Conservation (phyloP, 305 asterid genomes). For the Solanum chacoense region DNA sequence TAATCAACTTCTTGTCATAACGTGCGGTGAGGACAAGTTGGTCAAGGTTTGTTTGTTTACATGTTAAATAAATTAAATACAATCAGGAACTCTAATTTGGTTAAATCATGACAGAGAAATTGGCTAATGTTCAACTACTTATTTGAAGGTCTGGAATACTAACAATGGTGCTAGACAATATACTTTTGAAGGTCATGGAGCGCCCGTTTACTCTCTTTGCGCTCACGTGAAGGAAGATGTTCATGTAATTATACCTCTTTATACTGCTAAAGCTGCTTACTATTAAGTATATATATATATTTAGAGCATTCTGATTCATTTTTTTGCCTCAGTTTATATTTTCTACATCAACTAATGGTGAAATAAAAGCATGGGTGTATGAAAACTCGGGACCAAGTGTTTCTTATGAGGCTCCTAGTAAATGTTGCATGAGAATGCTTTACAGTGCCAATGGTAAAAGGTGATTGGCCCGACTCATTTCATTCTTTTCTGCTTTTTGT, state of each 20-base stretch:
- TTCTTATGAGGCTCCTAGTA: conserved; percentile 37
- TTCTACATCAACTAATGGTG: conserved; percentile 53
- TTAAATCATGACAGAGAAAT: not conserved
- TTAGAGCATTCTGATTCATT: not conserved
- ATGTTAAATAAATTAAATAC: not conserved
- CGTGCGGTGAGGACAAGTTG: conserved; percentile 66
- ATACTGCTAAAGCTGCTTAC: not conserved
- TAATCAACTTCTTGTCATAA: conserved; percentile 29
- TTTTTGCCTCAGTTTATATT: conserved; percentile 31
- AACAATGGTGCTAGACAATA: conserved; percentile 37
- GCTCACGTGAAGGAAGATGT: conserved; percentile 31
- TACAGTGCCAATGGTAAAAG: conserved; percentile 46
- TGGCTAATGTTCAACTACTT: conserved; percentile 7
- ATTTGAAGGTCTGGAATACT: conserved; percentile 47
- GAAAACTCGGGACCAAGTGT: conserved; percentile 32
- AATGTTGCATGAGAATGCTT: conserved; percentile 45
- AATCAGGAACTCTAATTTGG: not conserved
- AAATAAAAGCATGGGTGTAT: conserved; percentile 60
- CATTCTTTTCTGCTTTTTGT: not conserved
- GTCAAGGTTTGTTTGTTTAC: conserved; percentile 39
- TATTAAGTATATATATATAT: not conserved
- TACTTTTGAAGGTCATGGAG: conserved; percentile 55
- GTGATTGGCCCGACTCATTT: conserved; percentile 19
- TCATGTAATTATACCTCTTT: conserved; percentile 23
- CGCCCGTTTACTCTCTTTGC: conserved; percentile 55